These are phyloP conservation scores for Prunus fruticosa DNA, from an alignment of 306 rosid genomes.

Conservation along the genomic window DNA sequence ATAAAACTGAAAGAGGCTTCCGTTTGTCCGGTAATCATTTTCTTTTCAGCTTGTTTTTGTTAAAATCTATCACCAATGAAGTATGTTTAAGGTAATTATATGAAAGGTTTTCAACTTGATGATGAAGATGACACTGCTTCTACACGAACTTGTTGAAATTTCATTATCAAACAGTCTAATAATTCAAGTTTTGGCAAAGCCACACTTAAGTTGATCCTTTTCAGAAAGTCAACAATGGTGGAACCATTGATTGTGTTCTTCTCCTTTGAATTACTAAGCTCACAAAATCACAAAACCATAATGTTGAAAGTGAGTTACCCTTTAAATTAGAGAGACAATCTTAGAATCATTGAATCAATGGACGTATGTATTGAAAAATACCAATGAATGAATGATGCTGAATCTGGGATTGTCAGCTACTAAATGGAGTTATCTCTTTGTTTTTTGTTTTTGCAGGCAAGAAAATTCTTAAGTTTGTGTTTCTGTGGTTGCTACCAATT, in stretches of 20 bases:
- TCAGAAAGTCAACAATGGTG: not conserved
- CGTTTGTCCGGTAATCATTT: conserved; percentile 42
- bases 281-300: not conserved
- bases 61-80: not conserved
- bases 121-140: not conserved
- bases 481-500: conserved; percentile 71
- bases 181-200: not conserved
- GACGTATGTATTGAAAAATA: too few relatives aligned
- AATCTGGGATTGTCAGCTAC: not conserved
- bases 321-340: not conserved
- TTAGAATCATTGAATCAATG: too few relatives aligned
- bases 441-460: conserved; percentile 50
- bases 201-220: too few relatives aligned
- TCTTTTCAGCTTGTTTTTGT: not conserved
- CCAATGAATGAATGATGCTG: not conserved
- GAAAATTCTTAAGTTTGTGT: conserved; percentile 35
- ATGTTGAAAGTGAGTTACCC: too few relatives aligned
- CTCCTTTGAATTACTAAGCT: too few relatives aligned
- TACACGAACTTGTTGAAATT: too few relatives aligned
- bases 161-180: not conserved
- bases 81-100: not conserved
- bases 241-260: too few relatives aligned
- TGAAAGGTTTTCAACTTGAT: too few relatives aligned
- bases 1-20: conserved; percentile 45
- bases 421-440: not conserved